Percentiles rank a stretch among this genome's conserved stretches.
Evolutionary conservation across 2,329 filamentous ascomycete genomes (phyloP).

Genomic region (Pyrenochaeta sp.): DNA sequence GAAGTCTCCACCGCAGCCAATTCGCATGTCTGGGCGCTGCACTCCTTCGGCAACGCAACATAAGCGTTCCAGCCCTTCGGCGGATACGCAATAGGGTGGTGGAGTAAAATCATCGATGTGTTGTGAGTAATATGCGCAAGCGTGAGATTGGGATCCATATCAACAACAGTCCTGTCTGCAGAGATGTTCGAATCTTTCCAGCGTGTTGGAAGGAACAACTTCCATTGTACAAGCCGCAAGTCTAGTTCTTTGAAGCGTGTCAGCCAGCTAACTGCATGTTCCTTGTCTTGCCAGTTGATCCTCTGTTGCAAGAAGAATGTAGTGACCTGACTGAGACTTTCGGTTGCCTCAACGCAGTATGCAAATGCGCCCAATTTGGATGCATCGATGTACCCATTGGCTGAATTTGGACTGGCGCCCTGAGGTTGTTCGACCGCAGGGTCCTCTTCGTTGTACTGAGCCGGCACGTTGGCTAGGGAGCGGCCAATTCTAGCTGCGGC

Average conservation of each 20-base stretch:
- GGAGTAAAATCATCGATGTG: conserved; percentile 46
- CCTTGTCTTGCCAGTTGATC: conserved; percentile 46
- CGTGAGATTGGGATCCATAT: conserved; percentile 48
- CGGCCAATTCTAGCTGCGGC: conserved; percentile 42
- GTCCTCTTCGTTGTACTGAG: conserved; percentile 47
- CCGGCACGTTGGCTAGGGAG: conserved; percentile 42
- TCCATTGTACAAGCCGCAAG: conserved; percentile 45
- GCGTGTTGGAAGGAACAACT: conserved; percentile 42
- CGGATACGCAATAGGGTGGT: conserved; percentile 43
- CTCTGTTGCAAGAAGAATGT: conserved; percentile 46
- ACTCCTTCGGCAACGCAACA: conserved; percentile 43
- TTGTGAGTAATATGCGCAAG: conserved; percentile 47
- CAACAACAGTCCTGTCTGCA: conserved; percentile 31
- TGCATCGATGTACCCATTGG: conserved; percentile 42
- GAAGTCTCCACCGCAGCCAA: conserved; percentile 43
- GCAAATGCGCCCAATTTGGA: conserved; percentile 47
- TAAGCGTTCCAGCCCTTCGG: conserved; percentile 41
- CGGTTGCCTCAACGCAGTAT: conserved; percentile 45
- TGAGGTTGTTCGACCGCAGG: conserved; percentile 29
- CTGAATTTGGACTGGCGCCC: conserved; percentile 41
- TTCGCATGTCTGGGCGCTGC: conserved; percentile 45
- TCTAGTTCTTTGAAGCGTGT: conserved; percentile 47
- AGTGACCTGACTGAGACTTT: conserved; percentile 45
- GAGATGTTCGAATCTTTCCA: conserved; percentile 48
- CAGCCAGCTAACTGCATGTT: conserved; percentile 45